phyloP scores from a whole-genome alignment of 2,329 filamentous ascomycete genomes.

The Verticillium alfalfae region DNA sequence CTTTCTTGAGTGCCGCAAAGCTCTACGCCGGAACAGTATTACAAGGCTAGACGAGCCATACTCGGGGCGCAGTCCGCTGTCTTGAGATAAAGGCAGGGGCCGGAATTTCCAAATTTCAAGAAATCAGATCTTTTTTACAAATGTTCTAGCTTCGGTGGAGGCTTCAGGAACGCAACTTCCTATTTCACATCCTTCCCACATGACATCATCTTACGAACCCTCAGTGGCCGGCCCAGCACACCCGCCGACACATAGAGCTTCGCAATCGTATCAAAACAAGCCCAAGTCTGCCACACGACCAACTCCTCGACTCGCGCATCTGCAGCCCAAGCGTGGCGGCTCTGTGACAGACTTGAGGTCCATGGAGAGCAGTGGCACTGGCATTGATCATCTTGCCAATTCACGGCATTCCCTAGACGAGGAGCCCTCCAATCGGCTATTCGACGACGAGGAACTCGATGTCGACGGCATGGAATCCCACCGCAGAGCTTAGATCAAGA shows the following conservation, averaged over 20 bases:
- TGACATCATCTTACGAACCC: constrained; percentile 4
- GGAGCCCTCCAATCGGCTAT: constrained; percentile 45
- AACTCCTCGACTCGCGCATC: constrained; percentile 34
- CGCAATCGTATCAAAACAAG: constrained; percentile 35
- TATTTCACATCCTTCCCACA: neutral
- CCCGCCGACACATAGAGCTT: constrained; percentile 10
- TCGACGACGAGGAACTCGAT: constrained; percentile 78
- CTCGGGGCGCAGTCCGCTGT: constrained; percentile 76
- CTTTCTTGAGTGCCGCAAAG: constrained; percentile 71
- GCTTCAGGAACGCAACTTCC: constrained; percentile 31
- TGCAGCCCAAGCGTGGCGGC: constrained; percentile 33
- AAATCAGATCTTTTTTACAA: constrained; percentile 95
- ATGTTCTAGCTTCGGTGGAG: constrained; percentile 82
- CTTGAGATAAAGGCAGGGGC: constrained; percentile 76
- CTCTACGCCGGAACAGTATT: constrained; percentile 74
- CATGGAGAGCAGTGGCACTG: constrained; percentile 28
- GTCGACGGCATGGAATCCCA: constrained; percentile 67
- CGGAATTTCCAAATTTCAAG: constrained; percentile 80
- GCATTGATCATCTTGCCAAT: constrained; percentile 31
- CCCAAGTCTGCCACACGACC: constrained; percentile 38
- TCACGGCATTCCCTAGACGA: constrained; percentile 69
- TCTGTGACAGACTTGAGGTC: constrained; percentile 43
- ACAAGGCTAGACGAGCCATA: constrained; percentile 74
- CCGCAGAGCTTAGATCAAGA: constrained; percentile 78
- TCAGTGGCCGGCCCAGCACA: neutral